Base-by-base conservation (phyloP, 202 grass and related monocot species). In the Schoenoplectus tabernaemontani region DNA sequence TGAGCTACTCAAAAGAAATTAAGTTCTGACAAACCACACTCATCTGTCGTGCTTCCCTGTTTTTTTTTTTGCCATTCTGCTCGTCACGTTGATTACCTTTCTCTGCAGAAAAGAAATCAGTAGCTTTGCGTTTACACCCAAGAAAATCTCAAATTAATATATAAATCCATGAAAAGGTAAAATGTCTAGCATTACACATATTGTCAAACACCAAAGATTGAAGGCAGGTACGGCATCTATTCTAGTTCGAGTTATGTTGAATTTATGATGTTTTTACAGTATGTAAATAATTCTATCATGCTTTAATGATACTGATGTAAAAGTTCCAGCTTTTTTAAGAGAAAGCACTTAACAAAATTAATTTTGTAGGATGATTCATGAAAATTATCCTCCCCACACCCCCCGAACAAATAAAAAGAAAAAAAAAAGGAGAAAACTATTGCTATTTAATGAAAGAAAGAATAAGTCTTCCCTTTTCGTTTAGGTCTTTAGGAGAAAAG, bases 61-160 rank as follows among this genome's bases (percentile, higher is more conserved):
- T 53, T 51, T 39, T 73, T 32, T 46, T 74, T 33, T 74, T 74
- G 43, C 69, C 26, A 53, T 74, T 44, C 43, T 74, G 69, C 69
- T 74, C 41, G 20, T 70, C 69, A 74, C 69, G 69, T 74, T 51
- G 26, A 11, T 32, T 74, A 17, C 3, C 22, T 50, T 20, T 64
- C 64, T 68, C 15, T 42, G 65, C 4, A 2, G 15, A 73, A n/a
- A 74, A 74, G 0, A 20, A 65, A 50, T 72, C 11, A 72, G 12
- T 24, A 51, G 23, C 17, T 32, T 32, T 73, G 6, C 69, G 7
- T 73, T 51, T 50, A 73, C 43, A 53, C 13, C 69, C 69, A 28
- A 6, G 24, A 28, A 48, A 72, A 72, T 10, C 43, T 73, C 13
- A 15, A 73, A 73, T 33, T 70, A 70, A 41, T 9, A n/a, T n/a